Evolutionary conservation across 2,329 filamentous ascomycete species (phyloP).

Genomic region (Aspergillus sp.): DNA sequence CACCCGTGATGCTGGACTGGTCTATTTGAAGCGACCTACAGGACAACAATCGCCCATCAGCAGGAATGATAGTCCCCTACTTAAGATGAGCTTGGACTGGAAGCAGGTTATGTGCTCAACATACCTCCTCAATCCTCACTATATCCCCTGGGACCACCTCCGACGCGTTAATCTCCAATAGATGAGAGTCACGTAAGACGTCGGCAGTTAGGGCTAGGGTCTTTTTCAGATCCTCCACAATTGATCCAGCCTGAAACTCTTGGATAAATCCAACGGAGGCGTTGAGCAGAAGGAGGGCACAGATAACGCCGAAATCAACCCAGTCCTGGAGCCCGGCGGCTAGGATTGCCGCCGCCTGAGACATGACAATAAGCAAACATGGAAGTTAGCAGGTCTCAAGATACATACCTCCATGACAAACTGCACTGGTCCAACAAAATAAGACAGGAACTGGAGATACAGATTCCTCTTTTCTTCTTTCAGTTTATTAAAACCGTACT

Average conservation of each 20-base stretch:
- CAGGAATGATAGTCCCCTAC: conserved; percentile 80
- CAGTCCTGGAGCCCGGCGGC: conserved; percentile 82
- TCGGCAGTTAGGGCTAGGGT: conserved; percentile 84
- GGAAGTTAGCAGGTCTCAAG: no score
- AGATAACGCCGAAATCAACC: conserved; percentile 93
- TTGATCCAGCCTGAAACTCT: conserved; percentile 85
- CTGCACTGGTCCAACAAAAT: conserved; percentile 86
- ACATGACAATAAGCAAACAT: conserved; percentile 28
- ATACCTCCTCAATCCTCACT: conserved; percentile 75
- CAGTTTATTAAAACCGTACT: conserved; percentile 84
- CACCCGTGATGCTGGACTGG: conserved; percentile 87
- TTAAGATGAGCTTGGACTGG: conserved; percentile 4
- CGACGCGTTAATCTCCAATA: conserved; percentile 76
- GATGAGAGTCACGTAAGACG: conserved; percentile 75
- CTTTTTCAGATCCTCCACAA: conserved; percentile 88
- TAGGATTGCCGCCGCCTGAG: conserved; percentile 68
- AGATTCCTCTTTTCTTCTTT: conserved; percentile 87
- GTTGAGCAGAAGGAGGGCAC: conserved; percentile 77
- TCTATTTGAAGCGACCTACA: conserved; percentile 85
- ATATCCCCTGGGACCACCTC: conserved; percentile 89
- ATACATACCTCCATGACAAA: conserved; percentile 88
- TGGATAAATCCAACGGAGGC: conserved; percentile 83
- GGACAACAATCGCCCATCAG: conserved; percentile 81
- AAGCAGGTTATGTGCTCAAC: neutral
- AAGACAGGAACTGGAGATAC: conserved; percentile 75